Evolutionary conservation across 768 basidiomycete species (phyloP).

Genomic region (Paxillus ammoniavirescens): DNA sequence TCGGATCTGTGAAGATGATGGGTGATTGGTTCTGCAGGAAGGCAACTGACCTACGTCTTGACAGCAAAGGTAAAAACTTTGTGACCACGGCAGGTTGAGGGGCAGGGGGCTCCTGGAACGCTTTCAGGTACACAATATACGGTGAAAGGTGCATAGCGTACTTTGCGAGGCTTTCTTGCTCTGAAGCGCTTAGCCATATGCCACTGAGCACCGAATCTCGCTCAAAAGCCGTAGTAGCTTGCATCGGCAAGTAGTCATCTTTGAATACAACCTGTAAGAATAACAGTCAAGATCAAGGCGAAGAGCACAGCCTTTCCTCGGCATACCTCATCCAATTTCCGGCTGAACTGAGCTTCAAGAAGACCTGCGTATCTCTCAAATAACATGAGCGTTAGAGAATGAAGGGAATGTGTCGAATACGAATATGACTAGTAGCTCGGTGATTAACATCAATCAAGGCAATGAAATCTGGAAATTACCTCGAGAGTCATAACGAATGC

Average conservation of each 20-base stretch:
- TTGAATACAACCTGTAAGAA: conserved; percentile 66
- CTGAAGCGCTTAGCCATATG: conserved; percentile 77
- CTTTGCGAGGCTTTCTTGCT: conserved; percentile 59
- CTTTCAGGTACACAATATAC: conserved; percentile 1
- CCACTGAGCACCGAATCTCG: conserved; percentile 71
- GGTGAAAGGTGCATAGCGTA: conserved; percentile 26
- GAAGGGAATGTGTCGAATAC: conserved; percentile 81
- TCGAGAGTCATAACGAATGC: conserved; percentile 91
- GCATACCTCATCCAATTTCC: conserved; percentile 76
- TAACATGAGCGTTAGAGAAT: conserved; percentile 79
- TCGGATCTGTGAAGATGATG: conserved; percentile 56
- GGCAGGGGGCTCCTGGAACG: conserved; percentile 60
- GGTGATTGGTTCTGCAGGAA: not conserved
- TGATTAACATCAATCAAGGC: not conserved
- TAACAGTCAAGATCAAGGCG: not conserved
- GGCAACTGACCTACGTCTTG: conserved; percentile 57
- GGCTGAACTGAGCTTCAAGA: conserved; percentile 77
- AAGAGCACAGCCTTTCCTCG: not conserved
- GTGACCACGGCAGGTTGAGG: conserved; percentile 86
- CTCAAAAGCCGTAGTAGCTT: conserved; percentile 57
- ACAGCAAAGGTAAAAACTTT: conserved; percentile 93
- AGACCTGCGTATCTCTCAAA: conserved; percentile 89
- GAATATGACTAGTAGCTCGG: conserved; percentile 64
- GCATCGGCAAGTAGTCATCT: conserved; percentile 92
- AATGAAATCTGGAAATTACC: conserved; percentile 41